Percentiles rank a stretch among this genome's conserved stretches.
phyloP scores from a whole-genome alignment of 129 eudicot species.

The Arctium lappa region DNA sequence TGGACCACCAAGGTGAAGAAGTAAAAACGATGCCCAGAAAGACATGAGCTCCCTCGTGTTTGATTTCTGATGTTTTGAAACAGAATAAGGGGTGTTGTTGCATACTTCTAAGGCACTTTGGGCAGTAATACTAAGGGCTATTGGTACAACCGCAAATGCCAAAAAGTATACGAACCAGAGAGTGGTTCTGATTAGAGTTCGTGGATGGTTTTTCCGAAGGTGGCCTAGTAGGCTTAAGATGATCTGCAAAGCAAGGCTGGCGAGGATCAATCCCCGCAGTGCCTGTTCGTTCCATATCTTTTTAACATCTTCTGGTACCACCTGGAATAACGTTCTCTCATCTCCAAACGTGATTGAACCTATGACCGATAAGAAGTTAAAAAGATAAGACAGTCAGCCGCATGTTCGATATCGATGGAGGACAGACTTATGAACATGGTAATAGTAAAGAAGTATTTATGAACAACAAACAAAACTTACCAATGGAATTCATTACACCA shows the following conservation, averaged over 20 bases:
- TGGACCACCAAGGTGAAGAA: conserved; percentile 51
- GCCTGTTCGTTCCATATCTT: conserved; percentile 33
- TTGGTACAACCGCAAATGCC: conserved; percentile 33
- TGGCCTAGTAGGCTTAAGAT: conserved; percentile 24
- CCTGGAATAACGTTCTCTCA: neutral
- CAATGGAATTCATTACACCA: neutral
- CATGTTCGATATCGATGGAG: neutral
- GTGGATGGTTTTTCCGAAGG: conserved; percentile 24
- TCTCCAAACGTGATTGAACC: neutral
- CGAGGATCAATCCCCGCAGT: conserved; percentile 25
- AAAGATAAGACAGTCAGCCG: neutral
- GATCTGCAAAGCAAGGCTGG: conserved; percentile 33
- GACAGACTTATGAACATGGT: neutral
- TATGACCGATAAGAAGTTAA: neutral
- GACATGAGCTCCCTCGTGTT: conserved; percentile 29
- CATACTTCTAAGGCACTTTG: conserved; percentile 9
- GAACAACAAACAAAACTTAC: neutral
- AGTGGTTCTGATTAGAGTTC: conserved; percentile 15
- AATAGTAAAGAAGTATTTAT: neutral
- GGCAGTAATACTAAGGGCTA: conserved; percentile 36
- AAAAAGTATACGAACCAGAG: conserved; percentile 39
- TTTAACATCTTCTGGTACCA: neutral
- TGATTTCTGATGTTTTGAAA: neutral
- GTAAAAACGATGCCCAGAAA: conserved; percentile 57
- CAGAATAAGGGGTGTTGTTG: neutral